A percentile compares a stretch with the other conserved stretches of the same genome.
Evolutionary conservation across 305 asterid species (phyloP).

Genomic region (Petunia hybrid): DNA sequence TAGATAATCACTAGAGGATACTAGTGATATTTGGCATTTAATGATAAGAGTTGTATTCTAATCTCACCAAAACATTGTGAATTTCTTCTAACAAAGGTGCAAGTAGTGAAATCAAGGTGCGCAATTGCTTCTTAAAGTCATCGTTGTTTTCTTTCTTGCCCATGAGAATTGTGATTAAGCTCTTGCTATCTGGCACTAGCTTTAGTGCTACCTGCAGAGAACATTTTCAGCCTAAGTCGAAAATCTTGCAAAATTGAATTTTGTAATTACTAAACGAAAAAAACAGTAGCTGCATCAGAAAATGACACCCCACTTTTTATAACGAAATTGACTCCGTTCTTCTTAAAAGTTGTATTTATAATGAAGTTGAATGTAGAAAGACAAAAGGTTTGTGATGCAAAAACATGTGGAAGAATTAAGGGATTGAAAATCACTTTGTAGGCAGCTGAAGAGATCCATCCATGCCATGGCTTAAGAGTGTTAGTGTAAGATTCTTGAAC

Average conservation of each 20-base stretch:
- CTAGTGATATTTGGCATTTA: background rate
- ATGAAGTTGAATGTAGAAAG: background rate
- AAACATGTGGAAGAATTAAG: background rate
- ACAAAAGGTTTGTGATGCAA: background rate
- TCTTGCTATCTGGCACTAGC: conserved; percentile 48
- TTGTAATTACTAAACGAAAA: no score
- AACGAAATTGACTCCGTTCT: background rate
- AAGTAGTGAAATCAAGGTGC: conserved; percentile 43
- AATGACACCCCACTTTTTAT: background rate
- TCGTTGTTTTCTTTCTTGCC: conserved; percentile 42
- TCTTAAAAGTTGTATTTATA: background rate
- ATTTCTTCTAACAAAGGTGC: conserved; percentile 45
- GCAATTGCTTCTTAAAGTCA: conserved; percentile 47
- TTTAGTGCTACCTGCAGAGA: conserved; percentile 49
- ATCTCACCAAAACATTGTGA: conserved; percentile 47
- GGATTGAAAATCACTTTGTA: conserved; percentile 51
- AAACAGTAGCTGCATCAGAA: background rate
- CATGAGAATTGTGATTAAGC: conserved; percentile 44
- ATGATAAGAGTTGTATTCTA: background rate
- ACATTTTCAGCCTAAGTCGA: background rate
- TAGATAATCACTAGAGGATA: background rate
- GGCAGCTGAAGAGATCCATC: conserved; percentile 95
- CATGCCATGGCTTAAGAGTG: conserved; percentile 94
- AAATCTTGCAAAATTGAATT: no score
- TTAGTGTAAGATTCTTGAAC: conserved; percentile 72